Evolutionary conservation across 2,329 filamentous ascomycete genomes (phyloP), one percentile per base, ranked within the genome.

Genomic region (Botryotinia narcissicola): DNA sequence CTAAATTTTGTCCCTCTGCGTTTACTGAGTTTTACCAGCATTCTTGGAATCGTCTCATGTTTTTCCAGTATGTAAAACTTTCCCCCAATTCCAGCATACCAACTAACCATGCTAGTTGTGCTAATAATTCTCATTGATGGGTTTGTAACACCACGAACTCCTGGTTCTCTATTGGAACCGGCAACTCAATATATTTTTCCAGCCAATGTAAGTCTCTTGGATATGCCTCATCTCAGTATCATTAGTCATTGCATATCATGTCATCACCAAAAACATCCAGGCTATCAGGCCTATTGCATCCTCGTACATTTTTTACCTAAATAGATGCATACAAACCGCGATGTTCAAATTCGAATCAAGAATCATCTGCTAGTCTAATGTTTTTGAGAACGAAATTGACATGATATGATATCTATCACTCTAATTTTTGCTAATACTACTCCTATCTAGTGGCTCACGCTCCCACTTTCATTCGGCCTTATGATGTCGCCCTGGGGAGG

Each of bases 41-140:
- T 98, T 73, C 85, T 98, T 75, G 95, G 95, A n/a, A 97, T 99
- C 70, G 85, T 98, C 77, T 95, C 90, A 73, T 97, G 93, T 77
- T 91, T 97, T 77, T 91, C 91, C 79, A 98, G 93, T 95, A 85
- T 85, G 92, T 91, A 35, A 40, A 60, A 37, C 14, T 40, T 18
- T 22, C 22, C 44, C 22, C 22, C 4, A 18, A 18, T 9, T 16
- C 20, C 40, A 46, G 20, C 22, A 64, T 6, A 14, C 42, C 32
- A n/a, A 5, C 64, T 73, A 42, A 73, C 42, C 35, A 69, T 42
- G 71, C 3, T 78, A 95, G 93, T 98, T 82, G 92, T 95, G n/a
- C 83, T 91, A 51, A 92, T 97, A 71, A 89, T 98, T 70, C 88
- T 96, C 78, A 84, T 93, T 40, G 94, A 98, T 81, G 96, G 95